These are phyloP conservation scores for Coniosporium tulheliwenetii DNA, from an alignment of 2,329 filamentous ascomycete species.

Conservation along the genomic window DNA sequence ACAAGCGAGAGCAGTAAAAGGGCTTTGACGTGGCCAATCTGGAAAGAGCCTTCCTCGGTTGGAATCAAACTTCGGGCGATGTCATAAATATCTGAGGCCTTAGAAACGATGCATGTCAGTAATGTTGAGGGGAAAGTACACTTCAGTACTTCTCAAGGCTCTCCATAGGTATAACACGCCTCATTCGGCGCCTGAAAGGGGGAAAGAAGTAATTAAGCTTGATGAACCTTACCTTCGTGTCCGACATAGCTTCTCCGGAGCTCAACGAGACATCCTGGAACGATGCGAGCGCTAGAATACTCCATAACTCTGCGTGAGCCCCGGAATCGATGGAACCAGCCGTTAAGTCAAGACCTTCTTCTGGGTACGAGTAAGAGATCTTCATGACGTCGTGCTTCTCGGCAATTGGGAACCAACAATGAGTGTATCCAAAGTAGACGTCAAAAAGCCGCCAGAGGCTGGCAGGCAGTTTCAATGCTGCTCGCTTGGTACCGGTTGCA, in stretches of 20 bases:
- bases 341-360: conserved; percentile 20
- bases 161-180: no score
- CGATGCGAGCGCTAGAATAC: conserved; percentile 25
- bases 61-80: conserved; percentile 10
- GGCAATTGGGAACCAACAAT: conserved; percentile 61
- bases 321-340: conserved; percentile 13
- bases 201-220: no score
- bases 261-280: conserved; percentile 9
- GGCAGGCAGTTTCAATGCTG: conserved; percentile 25
- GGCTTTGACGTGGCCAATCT: conserved; percentile 24
- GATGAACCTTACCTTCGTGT: no score
- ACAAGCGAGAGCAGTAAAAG: conserved; percentile 40
- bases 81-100: not conserved
- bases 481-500: no score
- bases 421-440: conserved; percentile 59
- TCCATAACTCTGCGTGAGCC: conserved; percentile 29
- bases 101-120: no score
- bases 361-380: conserved; percentile 38
- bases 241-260: no score
- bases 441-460: conserved; percentile 49
- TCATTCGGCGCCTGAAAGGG: no score
- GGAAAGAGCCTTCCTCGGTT: conserved; percentile 14
- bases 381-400: conserved; percentile 49
- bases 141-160: no score
- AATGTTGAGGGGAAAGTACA: no score